Percentiles rank a stretch among this genome's conserved stretches.
Evolutionary conservation across 768 basidiomycete genomes (phyloP).

Genomic region (Phylloporus scabripes): DNA sequence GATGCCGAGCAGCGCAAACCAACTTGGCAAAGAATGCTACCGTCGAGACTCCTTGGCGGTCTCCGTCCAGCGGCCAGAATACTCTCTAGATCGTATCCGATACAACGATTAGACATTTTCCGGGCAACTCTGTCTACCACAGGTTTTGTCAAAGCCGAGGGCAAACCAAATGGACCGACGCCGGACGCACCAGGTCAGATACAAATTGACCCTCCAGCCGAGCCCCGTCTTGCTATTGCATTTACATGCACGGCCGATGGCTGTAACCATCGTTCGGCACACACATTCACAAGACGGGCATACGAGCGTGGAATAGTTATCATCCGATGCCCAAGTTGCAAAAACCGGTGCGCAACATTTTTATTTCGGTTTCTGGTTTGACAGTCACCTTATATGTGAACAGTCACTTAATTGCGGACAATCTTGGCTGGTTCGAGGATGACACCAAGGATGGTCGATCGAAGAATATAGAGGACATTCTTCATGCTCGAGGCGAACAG

Average conservation of each 20-base stretch:
- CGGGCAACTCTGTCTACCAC: constrained; percentile 18
- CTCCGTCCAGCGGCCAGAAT: constrained; percentile 38
- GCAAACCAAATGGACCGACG: neutral
- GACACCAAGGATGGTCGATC: constrained; percentile 65
- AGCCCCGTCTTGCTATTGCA: constrained; percentile 67
- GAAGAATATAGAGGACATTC: constrained; percentile 77
- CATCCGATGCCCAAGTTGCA: constrained; percentile 86
- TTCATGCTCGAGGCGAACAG: constrained; percentile 72
- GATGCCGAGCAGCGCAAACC: constrained; percentile 7
- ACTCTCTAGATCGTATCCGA: constrained; percentile 30
- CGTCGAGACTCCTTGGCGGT: constrained; percentile 41
- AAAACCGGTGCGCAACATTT: constrained; percentile 61
- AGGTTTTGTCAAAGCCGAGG: neutral
- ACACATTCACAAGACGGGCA: constrained; percentile 78
- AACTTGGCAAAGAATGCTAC: constrained; percentile 33
- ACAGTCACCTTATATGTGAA: neutral
- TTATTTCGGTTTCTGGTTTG: neutral
- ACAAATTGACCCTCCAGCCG: constrained; percentile 37
- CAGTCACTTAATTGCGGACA: constrained; percentile 85
- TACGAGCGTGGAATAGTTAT: constrained; percentile 89
- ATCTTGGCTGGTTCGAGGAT: constrained; percentile 90
- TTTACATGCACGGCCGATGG: constrained; percentile 80
- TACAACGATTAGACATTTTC: constrained; percentile 30
- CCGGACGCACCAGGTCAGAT: constrained; percentile 6
- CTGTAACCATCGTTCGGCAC: constrained; percentile 78